Base-by-base conservation (phyloP, 768 basidiomycete genomes). In the Agaricus sinodeliciosus region DNA sequence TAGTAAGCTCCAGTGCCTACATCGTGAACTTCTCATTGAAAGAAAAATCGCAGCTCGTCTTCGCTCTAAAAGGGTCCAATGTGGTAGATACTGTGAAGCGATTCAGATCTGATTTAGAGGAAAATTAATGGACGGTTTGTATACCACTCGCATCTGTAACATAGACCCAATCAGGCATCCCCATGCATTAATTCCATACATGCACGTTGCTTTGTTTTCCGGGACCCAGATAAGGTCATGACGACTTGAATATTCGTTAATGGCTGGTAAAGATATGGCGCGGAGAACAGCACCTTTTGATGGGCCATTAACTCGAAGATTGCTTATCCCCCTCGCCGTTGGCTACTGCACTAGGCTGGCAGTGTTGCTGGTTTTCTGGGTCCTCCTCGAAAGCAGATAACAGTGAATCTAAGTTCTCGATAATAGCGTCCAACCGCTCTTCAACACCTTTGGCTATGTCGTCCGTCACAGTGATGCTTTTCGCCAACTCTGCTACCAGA, bases 61-160 rank as follows among this genome's bases (percentile, higher is more conserved):
- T 87, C 66, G 84, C 87, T 45, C 79, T 85, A 12, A 90, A 87
- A 66, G 90, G 82, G 37, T 76, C 80, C 0, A 80, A 90, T 51
- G 81, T 89, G 48, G 84, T 93, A 51, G 81, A 88, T 55, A 92
- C 91, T 9, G 89, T 90, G 41, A 85, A 86, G 57, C 81, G 89
- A 35, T 80, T 81, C 54, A 71, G 74, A 59, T 55, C 69, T 31
- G 62, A 60, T 51, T 49, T 61, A 57, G 64, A 65, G 43, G 47
- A 15, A 34, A 31, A 50, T 34, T 44, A 45, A 50, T 25, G 25
- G 43, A 55, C 42, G 40, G 6, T 48, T 31, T 45, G 50, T 45
- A 56, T 51, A 51, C 49, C 46, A 28, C 49, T 22, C 26, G 46
- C 50, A 56, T 47, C 40, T 56, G 49, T 56, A 52, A 37, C 45